A percentile compares a stretch with the other conserved stretches of the same genome.
These are phyloP conservation scores for Melampsora larici-populina DNA, from an alignment of 1,284 basidiomycete genomes.

Conservation along the genomic window DNA sequence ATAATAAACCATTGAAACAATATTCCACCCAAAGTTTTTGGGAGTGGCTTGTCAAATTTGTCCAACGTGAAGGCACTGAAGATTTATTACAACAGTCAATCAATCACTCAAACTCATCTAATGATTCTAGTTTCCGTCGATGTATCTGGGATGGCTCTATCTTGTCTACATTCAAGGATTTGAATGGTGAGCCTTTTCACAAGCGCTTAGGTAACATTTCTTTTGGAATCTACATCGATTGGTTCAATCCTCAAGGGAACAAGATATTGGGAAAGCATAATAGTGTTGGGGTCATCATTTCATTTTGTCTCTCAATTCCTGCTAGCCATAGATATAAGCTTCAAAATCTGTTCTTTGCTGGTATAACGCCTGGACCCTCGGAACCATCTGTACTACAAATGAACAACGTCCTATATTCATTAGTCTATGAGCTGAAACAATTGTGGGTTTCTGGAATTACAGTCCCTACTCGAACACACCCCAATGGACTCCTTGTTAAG, in stretches of 20 bases:
- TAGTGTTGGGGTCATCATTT: constrained; percentile 27
- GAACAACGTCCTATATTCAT: constrained; percentile 18
- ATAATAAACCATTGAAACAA: constrained; percentile 21
- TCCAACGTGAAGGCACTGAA: constrained; percentile 19
- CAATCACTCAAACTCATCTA: not conserved
- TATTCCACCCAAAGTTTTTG: constrained; percentile 31
- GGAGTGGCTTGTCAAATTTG: constrained; percentile 18
- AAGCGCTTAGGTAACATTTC: constrained; percentile 16
- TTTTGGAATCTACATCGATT: constrained; percentile 30
- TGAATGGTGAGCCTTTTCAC: constrained; percentile 1
- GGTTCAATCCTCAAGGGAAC: constrained; percentile 35
- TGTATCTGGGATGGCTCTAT: constrained; percentile 22
- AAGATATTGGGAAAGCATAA: constrained; percentile 37
- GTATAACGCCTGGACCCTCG: no score
- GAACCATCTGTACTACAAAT: constrained; percentile 32
- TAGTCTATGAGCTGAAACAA: constrained; percentile 21
- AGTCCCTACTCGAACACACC: constrained; percentile 7
- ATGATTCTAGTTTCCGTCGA: not conserved
- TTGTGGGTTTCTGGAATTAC: constrained; percentile 16
- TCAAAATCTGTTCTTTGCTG: constrained; percentile 38
- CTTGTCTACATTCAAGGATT: constrained; percentile 15
- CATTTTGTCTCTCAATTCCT: constrained; percentile 35
- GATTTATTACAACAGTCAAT: constrained; percentile 2
- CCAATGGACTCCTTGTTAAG: constrained; percentile 5
- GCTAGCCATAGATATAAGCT: constrained; percentile 31